These are phyloP conservation scores for Cladosporium sp. DNA, from an alignment of 2,329 filamentous ascomycete genomes.

Conservation along the genomic window DNA sequence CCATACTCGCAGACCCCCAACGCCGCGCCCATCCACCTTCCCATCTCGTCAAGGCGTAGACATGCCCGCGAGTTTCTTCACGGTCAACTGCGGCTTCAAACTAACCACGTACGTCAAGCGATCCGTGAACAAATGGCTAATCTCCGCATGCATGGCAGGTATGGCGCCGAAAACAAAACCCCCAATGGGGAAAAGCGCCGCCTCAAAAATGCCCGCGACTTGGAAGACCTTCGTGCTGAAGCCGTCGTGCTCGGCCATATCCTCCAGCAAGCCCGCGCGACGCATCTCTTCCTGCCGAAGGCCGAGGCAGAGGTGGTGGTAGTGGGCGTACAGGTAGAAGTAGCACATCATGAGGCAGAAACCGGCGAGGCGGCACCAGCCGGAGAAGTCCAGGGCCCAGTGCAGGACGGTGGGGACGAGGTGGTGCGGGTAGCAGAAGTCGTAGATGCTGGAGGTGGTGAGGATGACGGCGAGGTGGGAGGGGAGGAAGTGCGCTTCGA, in stretches of 20 bases:
- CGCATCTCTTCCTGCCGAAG: constrained; percentile 63
- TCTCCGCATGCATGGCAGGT: constrained; percentile 62
- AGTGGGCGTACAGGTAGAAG: constrained; percentile 64
- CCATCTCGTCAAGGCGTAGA: constrained; percentile 5
- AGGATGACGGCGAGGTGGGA: constrained; percentile 64
- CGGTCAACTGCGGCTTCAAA: constrained; percentile 52
- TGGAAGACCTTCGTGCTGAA: constrained; percentile 26
- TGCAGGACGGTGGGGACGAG: constrained; percentile 51
- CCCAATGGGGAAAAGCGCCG: constrained; percentile 61
- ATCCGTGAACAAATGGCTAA: constrained; percentile 67
- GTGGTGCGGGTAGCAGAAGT: constrained; percentile 49
- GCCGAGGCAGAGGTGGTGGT: constrained; percentile 59
- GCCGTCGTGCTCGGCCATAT: constrained; percentile 44
- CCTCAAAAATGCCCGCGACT: constrained; percentile 54
- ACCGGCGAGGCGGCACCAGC: constrained; percentile 55
- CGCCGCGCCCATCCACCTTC: neutral
- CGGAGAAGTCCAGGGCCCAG: constrained; percentile 60
- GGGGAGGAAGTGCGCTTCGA: constrained; percentile 69
- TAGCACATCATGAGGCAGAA: constrained; percentile 61
- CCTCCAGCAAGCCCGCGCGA: constrained; percentile 59
- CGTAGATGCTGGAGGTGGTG: constrained; percentile 58
- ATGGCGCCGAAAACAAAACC: constrained; percentile 65
- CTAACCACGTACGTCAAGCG: constrained; percentile 68
- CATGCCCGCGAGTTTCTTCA: constrained; percentile 7
- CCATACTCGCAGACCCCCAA: neutral